Evolutionary conservation across 73 alveolate species (phyloP).

Genomic region (Tetrahymena malaccensis): DNA sequence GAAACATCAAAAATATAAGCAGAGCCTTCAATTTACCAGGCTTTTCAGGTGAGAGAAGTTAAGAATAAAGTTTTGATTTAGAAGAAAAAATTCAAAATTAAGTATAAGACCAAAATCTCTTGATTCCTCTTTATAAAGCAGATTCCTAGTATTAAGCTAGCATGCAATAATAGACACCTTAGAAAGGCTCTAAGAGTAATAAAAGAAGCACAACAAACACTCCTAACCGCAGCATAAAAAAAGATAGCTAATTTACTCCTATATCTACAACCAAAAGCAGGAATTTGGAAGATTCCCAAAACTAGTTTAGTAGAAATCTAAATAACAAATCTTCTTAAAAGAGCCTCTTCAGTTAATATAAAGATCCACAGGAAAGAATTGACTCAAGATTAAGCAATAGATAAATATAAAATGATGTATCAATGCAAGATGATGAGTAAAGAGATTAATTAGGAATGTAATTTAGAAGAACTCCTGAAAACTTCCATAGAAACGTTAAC

Average conservation of each 20-base stretch:
- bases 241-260: neutral
- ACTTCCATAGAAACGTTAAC: neutral
- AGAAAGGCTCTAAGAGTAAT: neutral
- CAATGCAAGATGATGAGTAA: neutral
- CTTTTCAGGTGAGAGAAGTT: neutral
- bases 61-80: neutral
- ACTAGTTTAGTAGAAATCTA: neutral
- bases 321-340: neutral
- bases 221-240: neutral
- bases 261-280: neutral
- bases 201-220: neutral
- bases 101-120: neutral
- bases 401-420: neutral
- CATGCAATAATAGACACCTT: neutral
- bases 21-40: neutral
- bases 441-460: neutral
- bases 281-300: neutral
- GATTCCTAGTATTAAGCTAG: neutral
- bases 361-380: neutral
- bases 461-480: neutral
- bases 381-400: neutral
- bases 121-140: neutral
- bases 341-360: neutral
- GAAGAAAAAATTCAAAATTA: neutral
- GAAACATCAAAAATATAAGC: neutral